Conservation (phyloP, 306 rosid species). For the Prunus dulcis region DNA sequence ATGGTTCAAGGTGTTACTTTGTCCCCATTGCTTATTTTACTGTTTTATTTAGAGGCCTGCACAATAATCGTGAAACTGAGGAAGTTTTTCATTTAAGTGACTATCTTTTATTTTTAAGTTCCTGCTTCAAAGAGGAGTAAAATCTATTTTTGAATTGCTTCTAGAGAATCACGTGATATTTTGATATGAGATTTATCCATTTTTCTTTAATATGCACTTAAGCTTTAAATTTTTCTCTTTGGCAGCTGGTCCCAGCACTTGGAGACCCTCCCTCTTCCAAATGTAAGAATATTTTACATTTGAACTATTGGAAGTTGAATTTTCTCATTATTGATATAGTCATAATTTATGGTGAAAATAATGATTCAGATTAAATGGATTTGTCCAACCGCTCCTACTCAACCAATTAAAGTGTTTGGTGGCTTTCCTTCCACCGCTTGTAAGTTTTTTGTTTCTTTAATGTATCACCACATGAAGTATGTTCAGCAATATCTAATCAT, state of each 20-base stretch:
- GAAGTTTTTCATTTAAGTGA: neutral
- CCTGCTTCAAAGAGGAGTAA: neutral
- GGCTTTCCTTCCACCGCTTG: conserved; percentile 99
- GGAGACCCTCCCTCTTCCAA: conserved; percentile 92
- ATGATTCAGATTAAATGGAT: conserved; percentile 92
- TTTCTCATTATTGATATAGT: conserved; percentile 11
- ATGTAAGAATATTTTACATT: conserved; percentile 52
- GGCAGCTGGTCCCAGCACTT: conserved; percentile 98
- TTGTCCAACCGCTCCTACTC: conserved; percentile 99
- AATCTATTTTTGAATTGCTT: neutral
- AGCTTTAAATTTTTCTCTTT: conserved; percentile 19
- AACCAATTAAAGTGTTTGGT: conserved; percentile 70
- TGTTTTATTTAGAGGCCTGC: neutral
- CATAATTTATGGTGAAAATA: conserved; percentile 6
- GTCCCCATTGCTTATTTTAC: conserved; percentile 16
- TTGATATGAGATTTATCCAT: neutral
- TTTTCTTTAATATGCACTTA: neutral
- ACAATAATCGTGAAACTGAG: neutral
- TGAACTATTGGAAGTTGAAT: conserved; percentile 7
- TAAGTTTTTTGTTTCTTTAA: conserved; percentile 38
- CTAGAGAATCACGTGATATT: neutral
- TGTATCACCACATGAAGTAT: neutral
- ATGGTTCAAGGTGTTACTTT: conserved; percentile 82
- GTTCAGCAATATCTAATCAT: neutral
- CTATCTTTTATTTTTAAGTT: neutral